Conservation (phyloP, 805 yeast genomes). For the Myxozyma geophila region DNA sequence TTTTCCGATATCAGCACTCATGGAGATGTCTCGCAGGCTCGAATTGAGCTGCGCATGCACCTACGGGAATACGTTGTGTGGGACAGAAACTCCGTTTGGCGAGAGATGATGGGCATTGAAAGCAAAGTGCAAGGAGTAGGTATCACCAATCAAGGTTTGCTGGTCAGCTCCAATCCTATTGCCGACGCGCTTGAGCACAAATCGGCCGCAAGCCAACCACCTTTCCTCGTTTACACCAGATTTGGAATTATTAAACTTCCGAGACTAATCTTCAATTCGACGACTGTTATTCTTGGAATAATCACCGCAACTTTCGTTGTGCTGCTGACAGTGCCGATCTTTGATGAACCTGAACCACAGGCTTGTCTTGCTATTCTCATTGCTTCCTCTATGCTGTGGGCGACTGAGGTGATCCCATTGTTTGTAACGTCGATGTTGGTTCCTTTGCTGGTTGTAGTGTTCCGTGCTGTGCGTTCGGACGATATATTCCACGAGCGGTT, state of each 20-base stretch:
- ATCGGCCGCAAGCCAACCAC: constrained; percentile 20
- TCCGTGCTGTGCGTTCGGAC: constrained; percentile 66
- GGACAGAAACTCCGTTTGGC: constrained; percentile 98
- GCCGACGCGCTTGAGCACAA: constrained; percentile 30
- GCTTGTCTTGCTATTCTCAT: constrained; percentile 84
- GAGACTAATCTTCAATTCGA: constrained; percentile 47
- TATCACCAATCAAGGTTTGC: constrained; percentile 26
- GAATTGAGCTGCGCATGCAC: constrained; percentile 55
- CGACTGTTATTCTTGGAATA: constrained; percentile 50
- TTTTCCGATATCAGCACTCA: constrained; percentile 59
- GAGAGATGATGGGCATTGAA: constrained; percentile 90
- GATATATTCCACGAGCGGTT: constrained; percentile 56
- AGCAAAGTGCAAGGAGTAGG: constrained; percentile 79
- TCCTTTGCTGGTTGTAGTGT: constrained; percentile 77
- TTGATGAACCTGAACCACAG: constrained; percentile 64
- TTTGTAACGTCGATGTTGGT: constrained; percentile 85
- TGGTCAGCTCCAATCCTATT: constrained; percentile 30
- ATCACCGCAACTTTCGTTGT: constrained; percentile 57
- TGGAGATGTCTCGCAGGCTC: constrained; percentile 51
- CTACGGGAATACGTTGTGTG: constrained; percentile 92
- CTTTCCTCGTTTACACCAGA: constrained; percentile 25
- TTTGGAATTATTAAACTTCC: constrained; percentile 43
- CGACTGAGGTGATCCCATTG: constrained; percentile 86
- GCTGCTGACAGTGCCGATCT: constrained; percentile 50
- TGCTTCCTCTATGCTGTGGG: constrained; percentile 88